These are phyloP conservation scores for Penicillium nucicola DNA, from an alignment of 495 filamentous ascomycete genomes.

Conservation along the genomic window DNA sequence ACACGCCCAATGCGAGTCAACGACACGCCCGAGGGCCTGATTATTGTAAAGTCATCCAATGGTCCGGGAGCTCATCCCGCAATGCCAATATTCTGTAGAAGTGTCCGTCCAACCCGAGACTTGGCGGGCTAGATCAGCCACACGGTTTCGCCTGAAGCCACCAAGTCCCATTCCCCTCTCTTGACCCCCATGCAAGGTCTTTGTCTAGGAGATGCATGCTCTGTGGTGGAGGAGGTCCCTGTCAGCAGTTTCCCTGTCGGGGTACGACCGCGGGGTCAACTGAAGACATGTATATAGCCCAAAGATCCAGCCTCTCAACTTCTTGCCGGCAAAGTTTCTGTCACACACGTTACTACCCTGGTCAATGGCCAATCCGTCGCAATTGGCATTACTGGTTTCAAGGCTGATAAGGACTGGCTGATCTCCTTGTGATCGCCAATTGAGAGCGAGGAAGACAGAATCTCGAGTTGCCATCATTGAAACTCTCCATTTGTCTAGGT, in stretches of 20 bases:
- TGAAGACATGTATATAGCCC: constrained; percentile 1
- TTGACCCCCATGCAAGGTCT: not conserved
- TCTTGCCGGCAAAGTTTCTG: constrained; percentile 4
- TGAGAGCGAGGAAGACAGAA: not conserved
- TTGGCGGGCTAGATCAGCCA: constrained; percentile 27
- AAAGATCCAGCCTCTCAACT: constrained; percentile 6
- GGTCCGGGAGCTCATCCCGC: constrained; percentile 9
- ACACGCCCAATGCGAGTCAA: constrained; percentile 15
- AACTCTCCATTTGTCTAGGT: not conserved
- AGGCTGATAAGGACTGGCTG: not conserved
- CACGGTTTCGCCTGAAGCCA: constrained; percentile 18
- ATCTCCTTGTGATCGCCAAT: not conserved
- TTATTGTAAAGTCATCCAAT: constrained; percentile 18
- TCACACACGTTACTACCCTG: not conserved
- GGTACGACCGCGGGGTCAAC: not conserved
- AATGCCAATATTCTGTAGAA: constrained; percentile 1
- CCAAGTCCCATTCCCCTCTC: constrained; percentile 10
- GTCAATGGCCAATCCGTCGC: not conserved
- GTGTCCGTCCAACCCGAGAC: constrained; percentile 23
- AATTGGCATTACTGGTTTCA: not conserved
- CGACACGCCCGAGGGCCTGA: constrained; percentile 7
- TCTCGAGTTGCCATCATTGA: not conserved
- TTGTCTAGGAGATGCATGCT: not conserved
- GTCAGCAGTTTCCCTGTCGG: not conserved
- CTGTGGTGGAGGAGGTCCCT: not conserved